These are phyloP conservation scores for Leptographium flavum DNA, from an alignment of 2,329 filamentous ascomycete genomes.

Conservation along the genomic window DNA sequence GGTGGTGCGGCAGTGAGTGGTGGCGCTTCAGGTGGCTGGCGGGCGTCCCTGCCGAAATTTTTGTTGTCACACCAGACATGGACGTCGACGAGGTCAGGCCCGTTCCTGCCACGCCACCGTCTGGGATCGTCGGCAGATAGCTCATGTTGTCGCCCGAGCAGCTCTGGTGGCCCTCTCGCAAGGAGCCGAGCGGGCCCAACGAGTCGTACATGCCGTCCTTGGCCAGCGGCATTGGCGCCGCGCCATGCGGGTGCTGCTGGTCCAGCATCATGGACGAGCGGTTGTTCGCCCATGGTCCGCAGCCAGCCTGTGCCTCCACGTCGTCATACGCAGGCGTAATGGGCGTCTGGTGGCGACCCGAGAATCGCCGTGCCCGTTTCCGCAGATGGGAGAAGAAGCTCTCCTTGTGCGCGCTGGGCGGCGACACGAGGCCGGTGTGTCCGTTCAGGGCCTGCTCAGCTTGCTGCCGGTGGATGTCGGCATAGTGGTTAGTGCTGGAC, in stretches of 20 bases:
- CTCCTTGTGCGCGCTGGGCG: slow-evolving; percentile 71
- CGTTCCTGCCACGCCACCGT: slow-evolving; percentile 19
- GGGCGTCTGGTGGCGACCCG: slow-evolving; percentile 74
- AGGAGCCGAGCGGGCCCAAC: slow-evolving; percentile 38
- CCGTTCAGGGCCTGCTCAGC: slow-evolving; percentile 84
- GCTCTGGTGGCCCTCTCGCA: slow-evolving; percentile 33
- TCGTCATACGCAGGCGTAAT: slow-evolving; percentile 72
- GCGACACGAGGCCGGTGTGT: slow-evolving; percentile 59
- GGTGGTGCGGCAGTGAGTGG: slow-evolving; percentile 49
- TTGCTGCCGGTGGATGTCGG: slow-evolving; percentile 78
- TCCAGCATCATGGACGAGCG: slow-evolving; percentile 74
- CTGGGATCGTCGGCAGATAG: slow-evolving; percentile 30
- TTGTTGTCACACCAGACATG: not conserved
- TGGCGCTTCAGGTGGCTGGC: slow-evolving; percentile 45
- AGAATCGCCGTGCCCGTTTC: slow-evolving; percentile 84
- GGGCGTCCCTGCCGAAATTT: slow-evolving; percentile 18
- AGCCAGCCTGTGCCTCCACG: slow-evolving; percentile 83
- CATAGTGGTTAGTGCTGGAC: slow-evolving; percentile 85
- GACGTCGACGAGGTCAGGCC: not conserved
- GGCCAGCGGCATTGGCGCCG: slow-evolving; percentile 30
- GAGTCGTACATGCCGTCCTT: slow-evolving; percentile 46
- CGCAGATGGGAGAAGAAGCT: slow-evolving; percentile 96
- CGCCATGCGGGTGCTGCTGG: slow-evolving; percentile 22
- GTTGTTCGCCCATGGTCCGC: slow-evolving; percentile 76
- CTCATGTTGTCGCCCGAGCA: slow-evolving; percentile 12